phyloP scores from a whole-genome alignment of 768 basidiomycete species.

The Amanita brunnescens region DNA sequence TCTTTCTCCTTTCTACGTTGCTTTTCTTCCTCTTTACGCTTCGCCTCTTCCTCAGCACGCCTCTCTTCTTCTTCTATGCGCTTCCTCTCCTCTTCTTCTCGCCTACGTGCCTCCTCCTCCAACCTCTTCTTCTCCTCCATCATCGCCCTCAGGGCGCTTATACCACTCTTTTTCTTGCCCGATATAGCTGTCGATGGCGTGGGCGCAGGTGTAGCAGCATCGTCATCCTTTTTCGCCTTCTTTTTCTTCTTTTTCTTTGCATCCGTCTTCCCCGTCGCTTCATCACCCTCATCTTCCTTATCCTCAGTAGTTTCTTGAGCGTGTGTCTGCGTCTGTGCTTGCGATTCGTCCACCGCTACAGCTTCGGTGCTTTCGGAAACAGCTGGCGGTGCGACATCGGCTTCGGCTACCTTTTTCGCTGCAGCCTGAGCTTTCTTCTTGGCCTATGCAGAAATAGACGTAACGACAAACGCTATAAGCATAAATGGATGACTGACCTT shows the following conservation, averaged over 20 bases:
- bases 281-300: constrained; percentile 62
- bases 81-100: constrained; percentile 69
- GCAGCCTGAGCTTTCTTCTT: constrained; percentile 94
- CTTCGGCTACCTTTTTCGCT: constrained; percentile 57
- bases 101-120: constrained; percentile 72
- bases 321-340: constrained; percentile 20
- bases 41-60: constrained; percentile 65
- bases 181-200: constrained; percentile 28
- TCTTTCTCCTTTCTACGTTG: constrained; percentile 81
- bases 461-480: constrained; percentile 4
- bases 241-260: constrained; percentile 89
- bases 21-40: constrained; percentile 74
- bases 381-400: constrained; percentile 19
- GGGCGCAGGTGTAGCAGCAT: constrained; percentile 37
- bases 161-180: constrained; percentile 66
- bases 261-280: constrained; percentile 40
- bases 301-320: constrained; percentile 29
- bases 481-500: constrained; percentile 45
- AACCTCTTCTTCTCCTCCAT: constrained; percentile 88
- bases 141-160: constrained; percentile 79
- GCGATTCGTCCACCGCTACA: constrained; percentile 21
- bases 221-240: constrained; percentile 50
- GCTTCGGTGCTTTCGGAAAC: constrained; percentile 16
- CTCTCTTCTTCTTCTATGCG: constrained; percentile 89
- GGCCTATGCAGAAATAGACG: constrained; percentile 39